Base-by-base conservation (phyloP, 192 early-diverging fungal genomes). In the Thoreauomyces humboldtii region DNA sequence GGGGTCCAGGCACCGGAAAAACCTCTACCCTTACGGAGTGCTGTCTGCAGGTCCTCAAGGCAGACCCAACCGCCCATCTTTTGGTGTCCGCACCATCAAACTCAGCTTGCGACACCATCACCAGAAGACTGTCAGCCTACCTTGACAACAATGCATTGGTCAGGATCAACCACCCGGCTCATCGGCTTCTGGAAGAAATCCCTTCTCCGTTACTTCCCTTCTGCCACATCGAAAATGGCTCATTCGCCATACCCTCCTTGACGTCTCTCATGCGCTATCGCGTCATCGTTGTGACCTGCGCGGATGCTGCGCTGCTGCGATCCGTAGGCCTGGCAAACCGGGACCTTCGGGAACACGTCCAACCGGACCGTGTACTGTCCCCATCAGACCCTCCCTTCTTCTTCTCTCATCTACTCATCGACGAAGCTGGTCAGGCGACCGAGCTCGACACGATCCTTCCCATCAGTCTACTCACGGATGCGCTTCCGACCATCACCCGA, bases 391-490 rank as follows among this genome's bases (percentile, higher is more conserved):
- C 43, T 7, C 12, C 22, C 7, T 9, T 24, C 12, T 41, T 28
- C 46, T 71, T 67, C 62, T 73, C 78, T 9, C 83, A 85, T 38
- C 43, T 81, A 12, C 58, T 85, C 47, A 70, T 85, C 29, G 83
- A 85, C 68, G 83, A 85, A 41, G 78, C 77, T 19, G 83, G 74
- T 6, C 83, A 85, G 37, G 81, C 83, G 0, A 69, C 78, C 34
- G 83, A 85, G 48, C 72, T 81, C 0, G 83, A 85, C 25, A 73
- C 74, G 1, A 45, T 70, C 24, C 71, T 83, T 34, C 76, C 81
- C 1, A 46, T 85, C 31, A 71, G 70, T 2, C 63, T 75, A 42
- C 55, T 83, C 46, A 25, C 29, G 7, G 27, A 7, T 44, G 4
- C 48, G 32, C 4, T 24, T 3, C 47, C 52, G 22, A 4, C 14